Percentiles rank a stretch among this genome's conserved stretches.
Conservation (phyloP, 495 filamentous ascomycete species). For the Pyrenula aspistea region DNA sequence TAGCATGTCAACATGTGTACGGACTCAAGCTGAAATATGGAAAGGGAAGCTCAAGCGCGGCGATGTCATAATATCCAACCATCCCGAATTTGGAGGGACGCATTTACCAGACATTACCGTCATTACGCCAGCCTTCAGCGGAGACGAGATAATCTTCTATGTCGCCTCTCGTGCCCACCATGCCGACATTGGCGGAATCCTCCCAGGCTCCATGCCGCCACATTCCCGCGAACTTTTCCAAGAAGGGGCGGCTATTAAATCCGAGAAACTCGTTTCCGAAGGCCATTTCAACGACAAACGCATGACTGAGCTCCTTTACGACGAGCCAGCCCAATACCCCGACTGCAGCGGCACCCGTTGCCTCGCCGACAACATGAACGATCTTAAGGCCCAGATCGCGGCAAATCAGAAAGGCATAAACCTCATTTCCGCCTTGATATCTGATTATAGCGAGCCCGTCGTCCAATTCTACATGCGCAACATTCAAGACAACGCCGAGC, state of each 20-base stretch:
- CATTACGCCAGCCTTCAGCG: slow-evolving; percentile 75
- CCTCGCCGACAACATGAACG: slow-evolving; percentile 87
- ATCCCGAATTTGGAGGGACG: slow-evolving; percentile 86
- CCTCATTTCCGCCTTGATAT: slow-evolving; percentile 72
- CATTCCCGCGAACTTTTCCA: slow-evolving; percentile 88
- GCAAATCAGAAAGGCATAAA: slow-evolving; percentile 94
- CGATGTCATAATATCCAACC: slow-evolving; percentile 92
- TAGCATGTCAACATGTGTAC: slow-evolving; percentile 89
- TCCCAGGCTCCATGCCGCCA: slow-evolving; percentile 94
- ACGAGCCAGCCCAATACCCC: slow-evolving; percentile 72
- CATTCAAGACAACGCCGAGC: slow-evolving; percentile 88
- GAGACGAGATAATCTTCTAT: slow-evolving; percentile 88
- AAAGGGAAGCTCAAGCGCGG: slow-evolving; percentile 75
- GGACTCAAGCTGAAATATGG: slow-evolving; percentile 90
- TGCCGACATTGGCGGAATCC: slow-evolving; percentile 92
- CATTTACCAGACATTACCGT: slow-evolving; percentile 90
- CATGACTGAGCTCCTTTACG: slow-evolving; percentile 70
- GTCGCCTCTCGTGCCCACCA: slow-evolving; percentile 93
- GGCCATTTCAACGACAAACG: slow-evolving; percentile 82
- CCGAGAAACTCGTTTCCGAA: slow-evolving; percentile 85
- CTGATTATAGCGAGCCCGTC: slow-evolving; percentile 79
- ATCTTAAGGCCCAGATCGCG: slow-evolving; percentile 90
- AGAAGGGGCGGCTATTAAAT: slow-evolving; percentile 88
- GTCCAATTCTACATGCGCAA: slow-evolving; percentile 94
- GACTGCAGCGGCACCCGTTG: slow-evolving; percentile 86